Conservation (phyloP, 2,329 filamentous ascomycete genomes). For the Macrophomina pseudophaseolina region DNA sequence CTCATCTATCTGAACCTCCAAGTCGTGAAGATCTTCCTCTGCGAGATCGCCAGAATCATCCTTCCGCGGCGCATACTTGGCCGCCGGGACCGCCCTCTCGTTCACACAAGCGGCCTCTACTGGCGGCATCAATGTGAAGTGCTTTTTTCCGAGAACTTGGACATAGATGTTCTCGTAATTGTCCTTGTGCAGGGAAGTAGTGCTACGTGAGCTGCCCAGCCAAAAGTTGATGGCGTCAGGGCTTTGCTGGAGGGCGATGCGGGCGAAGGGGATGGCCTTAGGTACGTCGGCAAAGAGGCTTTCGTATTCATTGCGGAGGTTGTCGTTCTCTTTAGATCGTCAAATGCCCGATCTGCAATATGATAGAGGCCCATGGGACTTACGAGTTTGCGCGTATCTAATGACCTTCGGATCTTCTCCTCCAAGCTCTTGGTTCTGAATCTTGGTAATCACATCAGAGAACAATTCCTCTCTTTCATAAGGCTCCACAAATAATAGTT, state of each 20-base stretch:
- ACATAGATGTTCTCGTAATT: constrained; percentile 87
- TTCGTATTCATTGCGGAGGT: constrained; percentile 74
- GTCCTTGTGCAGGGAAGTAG: constrained; percentile 78
- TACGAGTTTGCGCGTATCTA: constrained; percentile 76
- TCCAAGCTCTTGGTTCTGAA: constrained; percentile 61
- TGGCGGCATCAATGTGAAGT: constrained; percentile 77
- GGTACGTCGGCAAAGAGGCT: constrained; percentile 68
- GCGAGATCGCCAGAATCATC: constrained; percentile 18
- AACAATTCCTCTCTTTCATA: constrained; percentile 71
- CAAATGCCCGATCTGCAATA: not conserved
- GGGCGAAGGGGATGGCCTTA: constrained; percentile 70
- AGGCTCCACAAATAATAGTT: constrained; percentile 69
- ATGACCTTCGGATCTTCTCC: not conserved
- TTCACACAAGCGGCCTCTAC: constrained; percentile 71
- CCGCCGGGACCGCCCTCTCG: constrained; percentile 63
- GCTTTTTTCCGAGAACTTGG: constrained; percentile 73
- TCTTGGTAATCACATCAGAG: constrained; percentile 63
- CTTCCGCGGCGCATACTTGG: constrained; percentile 58
- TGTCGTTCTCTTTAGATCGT: constrained; percentile 69
- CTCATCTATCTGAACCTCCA: constrained; percentile 41
- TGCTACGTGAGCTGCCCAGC: constrained; percentile 72
- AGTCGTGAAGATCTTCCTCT: constrained; percentile 26
- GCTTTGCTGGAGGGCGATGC: constrained; percentile 67
- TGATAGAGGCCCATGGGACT: constrained; percentile 31
- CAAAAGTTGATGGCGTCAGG: constrained; percentile 84